Evolutionary conservation across 495 filamentous ascomycete genomes (phyloP), one percentile per base, ranked within the genome.

Genomic region (Lasiosphaeriaceae sp.): DNA sequence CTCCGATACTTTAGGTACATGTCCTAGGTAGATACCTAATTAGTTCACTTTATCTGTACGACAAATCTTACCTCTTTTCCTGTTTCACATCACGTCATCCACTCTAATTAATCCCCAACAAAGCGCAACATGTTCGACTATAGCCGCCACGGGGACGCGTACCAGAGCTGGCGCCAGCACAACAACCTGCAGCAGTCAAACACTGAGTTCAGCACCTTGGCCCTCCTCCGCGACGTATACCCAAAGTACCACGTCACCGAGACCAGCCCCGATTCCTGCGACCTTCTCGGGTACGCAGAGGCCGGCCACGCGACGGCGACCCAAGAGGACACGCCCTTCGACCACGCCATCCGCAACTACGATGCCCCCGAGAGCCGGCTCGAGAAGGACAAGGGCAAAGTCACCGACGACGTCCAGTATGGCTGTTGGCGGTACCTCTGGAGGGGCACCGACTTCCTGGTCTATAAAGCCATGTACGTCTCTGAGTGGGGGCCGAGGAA

Each of bases 401-500:
- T 83, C 3, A 62, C 58, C 2, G 67, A 77, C 21, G 61, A 55
- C 8, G 64, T 79, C 21, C 50, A 72, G 11, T 79, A 81, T 54
- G 78, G 70, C 1, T 74, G 71, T 34, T 82, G 71, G 57, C 58
- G 70, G 23, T 77, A 79, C 55, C 63, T 57, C 7, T 80, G 70
- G 63, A 60, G 73, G 7, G 71, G 66, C 11, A 65, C 71, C 12
- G 66, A 69, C 31, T 78, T 74, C 53, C 48, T 81, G 11, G 46
- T 80, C n/a, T 82, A 80, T 62, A 52, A 75, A 16, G 71, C 68
- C 14, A 61, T 65, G 11, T 74, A 74, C 17, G 71, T 77, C 23
- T 68, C 66, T n/a, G 46, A 50, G 7, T 64, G 62, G 24, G 48
- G 55, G 11, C 45, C 59, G 9, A 23, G 57, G 2, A 48, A 48